Conservation (phyloP, 2,329 filamentous ascomycete species). For the Cytospora mali region DNA sequence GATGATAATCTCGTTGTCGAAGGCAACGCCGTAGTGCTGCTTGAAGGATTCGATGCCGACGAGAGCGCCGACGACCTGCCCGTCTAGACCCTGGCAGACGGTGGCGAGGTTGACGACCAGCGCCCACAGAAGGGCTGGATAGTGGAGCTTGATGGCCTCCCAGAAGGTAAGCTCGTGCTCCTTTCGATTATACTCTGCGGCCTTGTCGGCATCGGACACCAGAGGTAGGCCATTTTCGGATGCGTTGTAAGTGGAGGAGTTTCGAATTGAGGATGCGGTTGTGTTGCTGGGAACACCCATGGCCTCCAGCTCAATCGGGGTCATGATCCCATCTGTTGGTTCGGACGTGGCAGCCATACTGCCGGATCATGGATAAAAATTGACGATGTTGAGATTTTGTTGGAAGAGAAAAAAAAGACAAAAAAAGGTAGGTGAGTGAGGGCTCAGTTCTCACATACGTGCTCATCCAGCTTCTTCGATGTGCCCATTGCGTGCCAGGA, state of each 20-base stretch:
- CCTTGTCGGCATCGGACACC: conserved; percentile 9
- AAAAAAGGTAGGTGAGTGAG: neutral
- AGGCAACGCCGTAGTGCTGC: conserved; percentile 10
- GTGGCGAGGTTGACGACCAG: conserved; percentile 21
- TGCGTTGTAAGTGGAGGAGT: neutral
- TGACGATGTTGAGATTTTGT: neutral
- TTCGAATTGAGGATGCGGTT: neutral
- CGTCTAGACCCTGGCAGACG: conserved; percentile 17
- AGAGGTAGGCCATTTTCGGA: neutral
- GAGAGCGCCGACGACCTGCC: conserved; percentile 19
- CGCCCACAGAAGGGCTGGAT: conserved; percentile 21
- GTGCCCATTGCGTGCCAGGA: no score
- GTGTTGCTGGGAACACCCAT: neutral
- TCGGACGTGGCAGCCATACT: neutral
- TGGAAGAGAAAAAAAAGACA: neutral
- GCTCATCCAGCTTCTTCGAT: neutral
- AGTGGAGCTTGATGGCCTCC: conserved; percentile 17
- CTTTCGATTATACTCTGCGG: neutral
- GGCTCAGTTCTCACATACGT: neutral
- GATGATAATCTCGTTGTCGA: conserved; percentile 8
- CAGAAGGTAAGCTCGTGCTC: conserved; percentile 19
- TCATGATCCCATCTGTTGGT: neutral
- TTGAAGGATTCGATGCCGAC: conserved; percentile 18
- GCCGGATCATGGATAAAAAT: neutral
- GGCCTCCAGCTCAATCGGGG: neutral